Percentiles rank a stretch among this genome's conserved stretches.
Conservation (phyloP, 805 yeast species). For the Wickerhamomyces bisporus region DNA sequence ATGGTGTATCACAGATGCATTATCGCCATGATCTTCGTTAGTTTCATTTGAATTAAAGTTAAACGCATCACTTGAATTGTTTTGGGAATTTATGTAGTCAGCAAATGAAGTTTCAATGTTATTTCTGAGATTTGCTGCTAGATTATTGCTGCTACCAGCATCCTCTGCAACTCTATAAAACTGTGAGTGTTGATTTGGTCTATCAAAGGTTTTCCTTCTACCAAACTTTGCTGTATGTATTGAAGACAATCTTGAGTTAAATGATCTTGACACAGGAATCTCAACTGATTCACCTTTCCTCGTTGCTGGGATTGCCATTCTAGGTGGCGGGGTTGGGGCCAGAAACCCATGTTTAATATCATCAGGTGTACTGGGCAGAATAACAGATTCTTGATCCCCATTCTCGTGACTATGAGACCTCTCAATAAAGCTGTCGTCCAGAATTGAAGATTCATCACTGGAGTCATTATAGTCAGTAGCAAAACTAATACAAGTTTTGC, state of each 20-base stretch:
- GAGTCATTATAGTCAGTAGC: conserved; percentile 67
- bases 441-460: conserved; percentile 54
- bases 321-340: conserved; percentile 57
- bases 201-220: conserved; percentile 19
- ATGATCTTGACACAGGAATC: conserved; percentile 40
- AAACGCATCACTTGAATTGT: not conserved
- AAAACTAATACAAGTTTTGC: conserved; percentile 62
- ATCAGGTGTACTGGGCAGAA: conserved; percentile 14
- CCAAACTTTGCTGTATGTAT: conserved; percentile 23
- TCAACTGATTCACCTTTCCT: conserved; percentile 75
- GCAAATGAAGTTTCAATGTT: conserved; percentile 19
- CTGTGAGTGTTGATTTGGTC: conserved; percentile 9
- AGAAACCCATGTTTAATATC: conserved; percentile 20
- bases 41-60: not conserved
- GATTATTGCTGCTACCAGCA: not conserved
- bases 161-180: conserved; percentile 9
- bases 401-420: conserved; percentile 13
- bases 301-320: conserved; percentile 78
- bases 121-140: conserved; percentile 2
- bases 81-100: conserved; percentile 21
- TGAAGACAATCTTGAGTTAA: conserved; percentile 20
- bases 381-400: conserved; percentile 13
- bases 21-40: conserved; percentile 1
- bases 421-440: conserved; percentile 30
- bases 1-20: conserved; percentile 3